phyloP scores from a whole-genome alignment of 495 filamentous ascomycete species.

The Aspergillus cristatus region DNA sequence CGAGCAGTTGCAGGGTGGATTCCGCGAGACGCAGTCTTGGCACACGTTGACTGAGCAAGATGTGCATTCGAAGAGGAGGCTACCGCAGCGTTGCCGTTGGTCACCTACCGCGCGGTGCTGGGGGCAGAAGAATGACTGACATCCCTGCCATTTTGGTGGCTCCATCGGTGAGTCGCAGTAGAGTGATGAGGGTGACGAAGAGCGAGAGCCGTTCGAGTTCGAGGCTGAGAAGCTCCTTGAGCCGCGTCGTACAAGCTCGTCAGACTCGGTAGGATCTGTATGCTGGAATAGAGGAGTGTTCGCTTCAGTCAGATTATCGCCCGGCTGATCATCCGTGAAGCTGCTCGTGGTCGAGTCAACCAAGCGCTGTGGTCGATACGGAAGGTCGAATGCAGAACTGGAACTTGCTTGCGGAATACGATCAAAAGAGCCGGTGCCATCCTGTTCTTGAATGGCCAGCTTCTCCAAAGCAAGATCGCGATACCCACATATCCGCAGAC shows the following conservation, averaged over 20 bases:
- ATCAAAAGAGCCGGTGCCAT: neutral
- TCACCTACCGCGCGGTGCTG: slow-evolving; percentile 41
- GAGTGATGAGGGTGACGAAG: slow-evolving; percentile 30
- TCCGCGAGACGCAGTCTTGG: slow-evolving; percentile 37
- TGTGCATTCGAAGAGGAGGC: slow-evolving; percentile 42
- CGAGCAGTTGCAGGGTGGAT: slow-evolving; percentile 44
- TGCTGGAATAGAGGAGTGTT: slow-evolving; percentile 9
- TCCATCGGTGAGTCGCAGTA: slow-evolving; percentile 32
- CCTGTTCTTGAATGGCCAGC: slow-evolving; percentile 23
- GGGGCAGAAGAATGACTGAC: slow-evolving; percentile 49
- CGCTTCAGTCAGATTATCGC: slow-evolving; percentile 16
- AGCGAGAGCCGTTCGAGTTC: slow-evolving; percentile 33
- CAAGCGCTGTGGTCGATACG: slow-evolving; percentile 23
- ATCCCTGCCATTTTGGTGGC: slow-evolving; percentile 43
- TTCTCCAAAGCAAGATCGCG: slow-evolving; percentile 48
- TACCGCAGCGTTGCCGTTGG: slow-evolving; percentile 39
- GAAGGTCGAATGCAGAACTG: slow-evolving; percentile 19
- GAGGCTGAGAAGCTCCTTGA: slow-evolving; percentile 28
- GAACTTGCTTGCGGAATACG: slow-evolving; percentile 6
- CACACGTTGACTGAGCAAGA: slow-evolving; percentile 48
- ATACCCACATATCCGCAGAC: slow-evolving; percentile 51
- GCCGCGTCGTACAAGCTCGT: slow-evolving; percentile 12
- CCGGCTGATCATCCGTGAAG: slow-evolving; percentile 28
- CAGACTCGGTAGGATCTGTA: slow-evolving; percentile 5
- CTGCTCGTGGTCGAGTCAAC: slow-evolving; percentile 33